phyloP scores from a whole-genome alignment of 441 rosid species.

The Viola pubescens region DNA sequence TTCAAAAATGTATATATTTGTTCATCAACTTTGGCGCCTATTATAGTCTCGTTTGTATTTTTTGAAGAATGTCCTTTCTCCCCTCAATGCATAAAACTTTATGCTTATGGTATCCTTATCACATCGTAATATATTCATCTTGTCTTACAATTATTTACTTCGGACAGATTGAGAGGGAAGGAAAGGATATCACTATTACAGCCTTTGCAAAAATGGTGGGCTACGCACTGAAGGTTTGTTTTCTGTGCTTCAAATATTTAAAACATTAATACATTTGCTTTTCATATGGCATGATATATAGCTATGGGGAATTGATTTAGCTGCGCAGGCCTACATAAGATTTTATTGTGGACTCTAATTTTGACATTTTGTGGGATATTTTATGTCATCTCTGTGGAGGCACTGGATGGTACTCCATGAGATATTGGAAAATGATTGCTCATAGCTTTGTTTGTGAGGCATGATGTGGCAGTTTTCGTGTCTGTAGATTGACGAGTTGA shows the following conservation, averaged over 20 bases:
- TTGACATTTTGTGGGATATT: no score
- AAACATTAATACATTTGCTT: neutral
- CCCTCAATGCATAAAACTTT: no score
- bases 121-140: neutral
- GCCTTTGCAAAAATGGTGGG: conserved; percentile 94
- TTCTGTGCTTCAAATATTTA: neutral
- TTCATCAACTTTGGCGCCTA: no score
- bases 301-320: conserved; percentile 2
- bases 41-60: no score
- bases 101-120: no score
- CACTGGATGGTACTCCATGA: no score
- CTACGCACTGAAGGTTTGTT: conserved; percentile 70
- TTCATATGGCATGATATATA: neutral
- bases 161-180: conserved; percentile 84
- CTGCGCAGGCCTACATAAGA: neutral
- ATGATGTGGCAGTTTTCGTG: no score
- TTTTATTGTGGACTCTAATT: neutral
- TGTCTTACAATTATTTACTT: conserved; percentile 1
- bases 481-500: neutral
- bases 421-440: no score
- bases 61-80: no score
- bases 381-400: no score
- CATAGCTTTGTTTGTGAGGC: no score
- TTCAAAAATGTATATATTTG: no score
- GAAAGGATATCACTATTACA: conserved; percentile 83